Evolutionary conservation across 1,284 basidiomycete genomes (phyloP).

Genomic region (Leucoagaricus sp.): DNA sequence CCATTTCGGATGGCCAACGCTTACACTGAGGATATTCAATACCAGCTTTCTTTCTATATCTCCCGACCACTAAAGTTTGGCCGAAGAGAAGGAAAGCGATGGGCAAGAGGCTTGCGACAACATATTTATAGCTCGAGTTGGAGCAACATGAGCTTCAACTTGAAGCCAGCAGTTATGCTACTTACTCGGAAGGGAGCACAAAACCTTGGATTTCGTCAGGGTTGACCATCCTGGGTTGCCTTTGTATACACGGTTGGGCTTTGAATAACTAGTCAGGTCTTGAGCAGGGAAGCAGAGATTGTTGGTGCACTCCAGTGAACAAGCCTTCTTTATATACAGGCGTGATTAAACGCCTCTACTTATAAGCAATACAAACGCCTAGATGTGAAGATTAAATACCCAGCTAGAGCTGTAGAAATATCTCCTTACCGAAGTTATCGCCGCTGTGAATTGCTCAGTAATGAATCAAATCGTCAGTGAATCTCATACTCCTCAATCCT

Average conservation of each 20-base stretch:
- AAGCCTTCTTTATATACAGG: too few species aligned
- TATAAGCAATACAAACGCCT: slow-evolving; percentile 80
- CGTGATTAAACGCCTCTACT: slow-evolving; percentile 62
- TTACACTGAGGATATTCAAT: slow-evolving; percentile 67
- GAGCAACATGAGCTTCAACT: neutral
- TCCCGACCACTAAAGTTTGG: slow-evolving; percentile 50
- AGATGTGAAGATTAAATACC: slow-evolving; percentile 11
- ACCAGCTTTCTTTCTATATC: slow-evolving; percentile 52
- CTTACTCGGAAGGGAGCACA: slow-evolving; percentile 14
- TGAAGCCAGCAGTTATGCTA: neutral
- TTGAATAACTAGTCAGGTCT: too few species aligned
- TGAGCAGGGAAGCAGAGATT: too few species aligned
- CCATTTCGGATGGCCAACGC: neutral
- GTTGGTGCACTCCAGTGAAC: too few species aligned
- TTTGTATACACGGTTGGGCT: too few species aligned
- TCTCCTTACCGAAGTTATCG: slow-evolving; percentile 66
- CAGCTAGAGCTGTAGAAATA: neutral
- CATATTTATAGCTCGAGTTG: slow-evolving; percentile 27
- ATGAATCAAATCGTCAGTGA: neutral
- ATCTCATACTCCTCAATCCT: slow-evolving; percentile 70
- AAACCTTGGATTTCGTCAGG: neutral
- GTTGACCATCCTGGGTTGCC: too few species aligned
- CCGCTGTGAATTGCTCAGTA: slow-evolving; percentile 43
- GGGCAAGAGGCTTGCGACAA: slow-evolving; percentile 55
- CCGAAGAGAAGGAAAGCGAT: slow-evolving; percentile 50